Conservation (phyloP, 208 protist genomes). For the Trypanosoma grayi region DNA sequence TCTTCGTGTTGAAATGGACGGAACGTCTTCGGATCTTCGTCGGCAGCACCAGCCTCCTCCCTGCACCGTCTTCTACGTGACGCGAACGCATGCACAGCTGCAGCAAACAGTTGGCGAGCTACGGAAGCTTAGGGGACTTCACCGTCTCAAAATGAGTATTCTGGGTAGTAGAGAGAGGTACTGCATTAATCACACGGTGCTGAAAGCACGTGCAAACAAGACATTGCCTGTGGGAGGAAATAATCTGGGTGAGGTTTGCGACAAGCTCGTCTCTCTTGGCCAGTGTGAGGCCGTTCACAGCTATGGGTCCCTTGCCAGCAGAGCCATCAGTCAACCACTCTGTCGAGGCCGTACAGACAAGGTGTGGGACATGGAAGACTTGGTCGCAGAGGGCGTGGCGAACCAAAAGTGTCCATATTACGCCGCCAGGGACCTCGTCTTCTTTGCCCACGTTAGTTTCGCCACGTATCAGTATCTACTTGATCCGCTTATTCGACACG, state of each 20-base stretch:
- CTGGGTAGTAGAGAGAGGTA: constrained; percentile 93
- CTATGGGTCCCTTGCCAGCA: constrained; percentile 51
- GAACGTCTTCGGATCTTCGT: constrained; percentile 51
- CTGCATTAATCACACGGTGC: constrained; percentile 88
- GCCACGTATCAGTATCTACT: constrained; percentile 98
- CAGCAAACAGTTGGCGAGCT: constrained; percentile 94
- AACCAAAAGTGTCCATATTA: constrained; percentile 94
- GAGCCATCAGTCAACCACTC: constrained; percentile 42
- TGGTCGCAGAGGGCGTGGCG: constrained; percentile 67
- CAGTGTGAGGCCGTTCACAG: constrained; percentile 62
- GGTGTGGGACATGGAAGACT: constrained; percentile 93
- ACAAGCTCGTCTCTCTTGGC: constrained; percentile 71
- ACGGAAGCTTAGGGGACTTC: constrained; percentile 62
- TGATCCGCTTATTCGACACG: constrained; percentile 89
- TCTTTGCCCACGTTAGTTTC: constrained; percentile 92
- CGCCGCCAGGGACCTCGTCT: constrained; percentile 76
- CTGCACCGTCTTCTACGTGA: constrained; percentile 93
- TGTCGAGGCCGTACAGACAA: constrained; percentile 21
- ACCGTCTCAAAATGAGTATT: constrained; percentile 85
- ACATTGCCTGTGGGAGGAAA: constrained; percentile 66
- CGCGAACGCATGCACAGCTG: constrained; percentile 97
- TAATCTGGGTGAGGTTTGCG: constrained; percentile 82
- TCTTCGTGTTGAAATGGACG: constrained; percentile 50
- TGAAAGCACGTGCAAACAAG: constrained; percentile 42
- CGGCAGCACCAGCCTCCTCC: constrained; percentile 43